Base-by-base conservation (phyloP, 225 moss, liverwort and hornwort species). In the Rhytidiadelphus loreus region DNA sequence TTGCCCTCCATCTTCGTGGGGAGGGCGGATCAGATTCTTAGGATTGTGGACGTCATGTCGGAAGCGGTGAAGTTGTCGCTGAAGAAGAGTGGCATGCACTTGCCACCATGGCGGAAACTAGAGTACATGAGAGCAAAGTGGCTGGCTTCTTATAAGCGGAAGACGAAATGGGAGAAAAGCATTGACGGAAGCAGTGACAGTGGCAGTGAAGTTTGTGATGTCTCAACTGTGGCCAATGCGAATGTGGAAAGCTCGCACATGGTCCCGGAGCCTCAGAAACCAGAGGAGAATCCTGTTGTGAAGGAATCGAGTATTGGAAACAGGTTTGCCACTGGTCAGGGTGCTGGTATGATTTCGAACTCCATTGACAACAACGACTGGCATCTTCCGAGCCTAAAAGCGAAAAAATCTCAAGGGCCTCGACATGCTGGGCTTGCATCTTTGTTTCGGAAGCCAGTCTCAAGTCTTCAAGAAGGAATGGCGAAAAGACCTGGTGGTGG, bases 71-170 rank as follows among this genome's bases (percentile, higher is more conserved):
- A 96, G 87, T 73, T 90, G 52, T 97, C 96, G 32, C 73, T 97
- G 77, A 96, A 96, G 92, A 96, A 94, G 86, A 90, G 93, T 21
- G 96, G 96, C 41, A 93, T 97, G 93, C 91, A 93, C 76, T 91
- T 97, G 44, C 94, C 97, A 5, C 97, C 97, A 21, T 97, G 97
- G 97, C 90, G 97, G 90, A 97, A 93, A 71, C 86, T 92, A 19
- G 97, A 96, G 83, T 97, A 96, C 74, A 94, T 96, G 88, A 89
- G 83, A 82, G 96, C 96, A 1, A 97, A 96, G 85, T 97, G 97
- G 97, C 91, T 96, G 84, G 91, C 96, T 21, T 86, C 85, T 4
- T 90, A 94, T 59, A 94, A 89, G 58, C 90, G 97, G 57, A 95
- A 96, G 29, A 93, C 92, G 19, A 92, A 72, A 19, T 66, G 28